Percentiles rank a stretch among this genome's conserved stretches.
Evolutionary conservation across 2,329 filamentous ascomycete species (phyloP).

Genomic region (Trichophyton simii): DNA sequence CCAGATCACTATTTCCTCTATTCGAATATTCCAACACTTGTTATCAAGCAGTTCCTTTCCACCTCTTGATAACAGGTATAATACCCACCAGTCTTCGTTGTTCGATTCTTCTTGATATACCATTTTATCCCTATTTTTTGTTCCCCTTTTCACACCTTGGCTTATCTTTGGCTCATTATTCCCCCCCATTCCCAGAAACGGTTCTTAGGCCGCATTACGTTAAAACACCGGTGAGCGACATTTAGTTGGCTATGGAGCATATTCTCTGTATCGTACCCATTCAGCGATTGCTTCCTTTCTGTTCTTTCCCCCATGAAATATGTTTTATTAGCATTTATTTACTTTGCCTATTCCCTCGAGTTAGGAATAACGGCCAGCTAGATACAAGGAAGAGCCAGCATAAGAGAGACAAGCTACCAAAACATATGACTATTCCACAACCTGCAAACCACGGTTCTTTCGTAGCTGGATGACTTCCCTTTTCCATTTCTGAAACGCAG

Average conservation of each 20-base stretch:
- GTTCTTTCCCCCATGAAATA: neutral
- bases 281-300: neutral
- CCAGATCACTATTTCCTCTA: neutral
- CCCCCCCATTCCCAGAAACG: neutral
- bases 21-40: neutral
- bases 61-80: neutral
- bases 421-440: neutral
- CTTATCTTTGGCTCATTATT: neutral
- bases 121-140: neutral
- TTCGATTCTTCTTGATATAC: constrained; percentile 2
- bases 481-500: neutral
- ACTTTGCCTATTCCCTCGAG: neutral
- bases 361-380: neutral
- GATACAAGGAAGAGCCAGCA: neutral
- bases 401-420: neutral
- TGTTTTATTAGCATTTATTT: neutral
- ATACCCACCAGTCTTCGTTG: neutral
- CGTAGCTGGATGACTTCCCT: neutral
- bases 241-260: neutral
- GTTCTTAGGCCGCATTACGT: neutral
- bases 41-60: neutral
- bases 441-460: neutral
- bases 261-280: neutral
- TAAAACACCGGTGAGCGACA: neutral
- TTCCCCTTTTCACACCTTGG: neutral